Base-by-base conservation (phyloP, 2,329 filamentous ascomycete genomes). In the Talaromyces sp. region DNA sequence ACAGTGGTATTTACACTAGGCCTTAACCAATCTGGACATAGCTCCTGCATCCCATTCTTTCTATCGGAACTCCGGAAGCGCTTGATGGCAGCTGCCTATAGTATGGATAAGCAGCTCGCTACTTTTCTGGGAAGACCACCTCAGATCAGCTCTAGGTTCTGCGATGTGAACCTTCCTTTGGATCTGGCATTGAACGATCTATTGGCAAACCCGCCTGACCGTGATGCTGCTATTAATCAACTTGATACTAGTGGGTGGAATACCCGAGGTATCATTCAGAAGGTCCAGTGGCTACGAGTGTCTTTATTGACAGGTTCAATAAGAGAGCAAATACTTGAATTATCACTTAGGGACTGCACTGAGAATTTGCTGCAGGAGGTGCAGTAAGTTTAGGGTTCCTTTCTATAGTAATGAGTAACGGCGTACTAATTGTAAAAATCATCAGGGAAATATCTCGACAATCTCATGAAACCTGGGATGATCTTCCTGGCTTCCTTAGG, bases 11-110 rank as follows among this genome's bases (percentile, higher is more conserved):
- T 4, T 3, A 28, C 25, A 4, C 7, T 28, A 28, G 25, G 7
- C 73, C 75, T 0, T 80, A 77, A 77, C 68, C 73, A 33, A 73
- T n/a, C n/a, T n/a, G n/a, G n/a, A n/a, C n/a, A n/a, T n/a, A 70
- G 43, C 63, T 79, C 5, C 73, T 77, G 57, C 72, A 79, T 57
- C 61, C 69, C 74, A 1, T 48, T 60, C 0, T 76, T 74, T n/a
- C 58, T 77, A 0, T 56, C 60, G 1, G 65, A 73, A 22, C 59
- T 78, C 1, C 65, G 74, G 11, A 66, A 69, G 48, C 63, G 66
- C 2, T 66, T 68, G 1, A 74, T 77, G 59, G 70, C 69, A 5
- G 65, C 70, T 5, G 67, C 68, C 9, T 78, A 76, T 59, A 70
- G 71, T 1, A 69, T 71, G 0, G 76, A 78, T 60, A 78, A 77